A percentile compares a stretch with the other conserved stretches of the same genome.
phyloP scores from a whole-genome alignment of 2,329 filamentous ascomycete species.

The Penicillium verrucosum region DNA sequence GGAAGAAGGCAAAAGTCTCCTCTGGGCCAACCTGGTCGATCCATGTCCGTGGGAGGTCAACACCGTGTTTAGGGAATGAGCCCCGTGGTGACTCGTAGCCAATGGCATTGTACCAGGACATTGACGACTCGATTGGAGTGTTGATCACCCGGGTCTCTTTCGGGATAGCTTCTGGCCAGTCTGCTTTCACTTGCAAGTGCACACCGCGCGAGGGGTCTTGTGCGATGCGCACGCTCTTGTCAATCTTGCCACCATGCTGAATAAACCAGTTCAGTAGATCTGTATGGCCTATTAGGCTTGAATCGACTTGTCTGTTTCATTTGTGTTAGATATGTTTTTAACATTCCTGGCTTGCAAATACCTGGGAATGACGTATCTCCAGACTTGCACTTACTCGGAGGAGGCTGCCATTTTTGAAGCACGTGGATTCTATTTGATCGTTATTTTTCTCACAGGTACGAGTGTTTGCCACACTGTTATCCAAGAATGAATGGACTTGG shows the following conservation, averaged over 20 bases:
- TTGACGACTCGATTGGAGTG: constrained; percentile 34
- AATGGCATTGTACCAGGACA: constrained; percentile 40
- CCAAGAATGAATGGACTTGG: constrained; percentile 2
- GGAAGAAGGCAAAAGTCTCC: constrained; percentile 64
- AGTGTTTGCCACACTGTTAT: background rate
- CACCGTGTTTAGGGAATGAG: constrained; percentile 31
- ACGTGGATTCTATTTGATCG: background rate
- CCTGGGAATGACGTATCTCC: constrained; percentile 1
- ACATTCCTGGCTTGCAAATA: background rate
- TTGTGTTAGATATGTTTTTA: constrained; percentile 9
- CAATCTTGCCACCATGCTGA: constrained; percentile 31
- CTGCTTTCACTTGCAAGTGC: constrained; percentile 34
- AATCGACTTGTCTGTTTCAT: constrained; percentile 9
- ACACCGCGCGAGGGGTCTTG: constrained; percentile 35
- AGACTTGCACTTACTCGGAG: constrained; percentile 4
- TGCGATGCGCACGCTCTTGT: constrained; percentile 34
- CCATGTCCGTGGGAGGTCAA: constrained; percentile 51
- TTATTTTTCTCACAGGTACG: background rate
- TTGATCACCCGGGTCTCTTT: constrained; percentile 36
- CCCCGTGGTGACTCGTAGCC: constrained; percentile 17
- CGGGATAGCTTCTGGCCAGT: constrained; percentile 23
- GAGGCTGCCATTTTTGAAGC: background rate
- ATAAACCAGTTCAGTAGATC: constrained; percentile 34
- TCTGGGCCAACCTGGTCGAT: constrained; percentile 53
- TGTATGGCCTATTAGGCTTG: constrained; percentile 26